Evolutionary conservation across 2,329 filamentous ascomycete species (phyloP), one percentile per base, ranked within the genome.

Genomic region (Nemania sp.): DNA sequence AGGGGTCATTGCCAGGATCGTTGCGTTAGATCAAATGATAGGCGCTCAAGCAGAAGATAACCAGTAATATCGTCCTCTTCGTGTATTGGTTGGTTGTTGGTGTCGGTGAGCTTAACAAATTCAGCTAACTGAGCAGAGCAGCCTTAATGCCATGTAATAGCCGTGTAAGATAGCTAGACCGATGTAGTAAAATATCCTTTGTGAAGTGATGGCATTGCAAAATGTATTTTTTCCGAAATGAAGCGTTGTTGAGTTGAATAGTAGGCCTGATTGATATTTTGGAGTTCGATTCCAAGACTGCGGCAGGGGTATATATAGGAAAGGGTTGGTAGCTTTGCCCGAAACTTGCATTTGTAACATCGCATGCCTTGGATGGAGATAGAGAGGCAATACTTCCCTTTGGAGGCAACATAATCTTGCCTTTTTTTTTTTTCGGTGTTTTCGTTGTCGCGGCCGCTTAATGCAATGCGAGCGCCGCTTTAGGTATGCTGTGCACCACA

Each of bases 401-500:
- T 27, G 47, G 47, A 10, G 24, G 6, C 20, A 5, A 51, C 7
- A 1, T 1, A 6, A 18, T 51, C 47, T 27, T 27, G 10, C 24
- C 18, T 51, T 26, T 27, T 27, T 51, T 26, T 27, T 11, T 51
- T 51, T 26, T 53, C 58, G 58, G 32, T 18, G 8, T 43, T 27
- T 43, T 53, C 47, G 49, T 61, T 1, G 7, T 53, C 47, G 58
- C 47, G 58, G 18, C 11, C 35, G 22, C 58, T 5, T 53, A 41
- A 29, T 22, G 22, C n/a, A 61, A 61, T 53, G 58, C 58, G 58
- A 43, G 35, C 1, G 32, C 32, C 47, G 58, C 47, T 27, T 41
- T 27, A 38, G 43, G 29, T 20, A 24, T 10, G 11, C 7, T 49
- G 7, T 38, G 27, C 57, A 45, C n/a, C 24, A 26, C 41, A 29